phyloP scores from a whole-genome alignment of 177 flowering plant genomes.

The Vitis hybrid region DNA sequence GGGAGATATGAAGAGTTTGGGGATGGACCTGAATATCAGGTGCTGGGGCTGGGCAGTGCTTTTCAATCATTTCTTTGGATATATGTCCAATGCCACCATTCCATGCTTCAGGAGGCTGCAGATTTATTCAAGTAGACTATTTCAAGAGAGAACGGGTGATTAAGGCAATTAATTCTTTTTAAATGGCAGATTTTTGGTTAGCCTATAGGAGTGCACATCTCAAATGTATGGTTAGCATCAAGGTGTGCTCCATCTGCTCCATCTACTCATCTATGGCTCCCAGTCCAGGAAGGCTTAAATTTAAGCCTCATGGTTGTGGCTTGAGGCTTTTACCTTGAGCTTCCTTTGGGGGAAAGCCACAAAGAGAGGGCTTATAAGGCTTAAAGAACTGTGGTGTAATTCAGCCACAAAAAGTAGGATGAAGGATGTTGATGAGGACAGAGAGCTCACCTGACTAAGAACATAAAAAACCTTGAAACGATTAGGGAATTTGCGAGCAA shows the following conservation, averaged over 20 bases:
- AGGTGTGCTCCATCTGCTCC: too few species aligned
- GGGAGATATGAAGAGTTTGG: not conserved
- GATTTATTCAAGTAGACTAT: not conserved
- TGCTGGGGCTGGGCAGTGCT: conserved; percentile 16
- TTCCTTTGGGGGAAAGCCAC: too few species aligned
- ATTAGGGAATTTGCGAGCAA: conserved; percentile 5
- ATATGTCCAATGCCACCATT: conserved; percentile 18
- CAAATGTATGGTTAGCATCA: too few species aligned
- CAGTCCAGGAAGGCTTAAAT: too few species aligned
- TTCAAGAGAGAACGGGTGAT: not conserved
- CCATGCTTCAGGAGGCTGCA: conserved; percentile 23
- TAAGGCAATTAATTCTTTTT: too few species aligned
- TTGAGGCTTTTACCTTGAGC: too few species aligned
- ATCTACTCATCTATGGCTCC: too few species aligned
- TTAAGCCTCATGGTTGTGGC: too few species aligned
- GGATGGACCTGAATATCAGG: conserved; percentile 15
- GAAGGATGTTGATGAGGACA: not conserved
- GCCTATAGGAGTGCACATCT: too few species aligned
- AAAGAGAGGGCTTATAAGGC: too few species aligned
- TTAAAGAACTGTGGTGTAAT: too few species aligned
- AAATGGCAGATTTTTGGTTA: too few species aligned
- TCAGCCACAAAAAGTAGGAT: not conserved
- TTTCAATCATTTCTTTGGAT: conserved; percentile 16
- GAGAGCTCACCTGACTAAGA: conserved; percentile 4
- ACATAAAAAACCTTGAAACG: conserved; percentile 9